Conservation (phyloP, 768 basidiomycete genomes). For the Dioszegia hungarica region DNA sequence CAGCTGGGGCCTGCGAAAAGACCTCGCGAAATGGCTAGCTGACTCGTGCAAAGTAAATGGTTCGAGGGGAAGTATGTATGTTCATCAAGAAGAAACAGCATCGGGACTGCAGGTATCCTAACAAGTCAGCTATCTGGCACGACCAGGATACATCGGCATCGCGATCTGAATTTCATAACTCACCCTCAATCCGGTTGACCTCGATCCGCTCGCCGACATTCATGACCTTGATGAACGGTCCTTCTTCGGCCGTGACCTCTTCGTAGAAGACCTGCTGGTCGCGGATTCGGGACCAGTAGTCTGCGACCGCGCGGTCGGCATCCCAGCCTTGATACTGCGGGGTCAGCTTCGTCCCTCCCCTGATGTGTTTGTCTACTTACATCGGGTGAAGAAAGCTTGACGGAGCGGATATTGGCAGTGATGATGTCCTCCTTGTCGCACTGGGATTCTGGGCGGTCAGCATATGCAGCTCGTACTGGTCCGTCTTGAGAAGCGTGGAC, state of each 20-base stretch:
- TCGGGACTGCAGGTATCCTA: conserved; percentile 61
- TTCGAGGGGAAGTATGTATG: conserved; percentile 87
- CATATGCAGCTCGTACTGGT: too few species aligned
- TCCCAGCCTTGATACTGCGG: conserved; percentile 84
- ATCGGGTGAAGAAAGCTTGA: conserved; percentile 97
- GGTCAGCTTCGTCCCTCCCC: not conserved
- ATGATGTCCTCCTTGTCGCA: conserved; percentile 92
- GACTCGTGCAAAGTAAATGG: conserved; percentile 94
- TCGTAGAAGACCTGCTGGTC: conserved; percentile 86
- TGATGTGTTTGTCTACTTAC: conserved; percentile 54
- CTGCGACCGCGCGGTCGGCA: conserved; percentile 81
- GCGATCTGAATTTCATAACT: not conserved
- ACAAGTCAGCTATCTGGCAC: not conserved
- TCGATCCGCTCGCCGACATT: conserved; percentile 97
- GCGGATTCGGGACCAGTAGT: conserved; percentile 83
- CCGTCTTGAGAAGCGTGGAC: too few species aligned
- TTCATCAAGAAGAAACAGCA: conserved; percentile 99
- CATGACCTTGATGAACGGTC: conserved; percentile 89
- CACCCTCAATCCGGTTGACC: conserved; percentile 60
- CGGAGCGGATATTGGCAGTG: conserved; percentile 85
- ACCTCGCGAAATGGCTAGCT: conserved; percentile 32
- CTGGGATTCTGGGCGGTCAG: conserved; percentile 61
- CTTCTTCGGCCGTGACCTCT: conserved; percentile 81
- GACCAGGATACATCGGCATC: too few species aligned
- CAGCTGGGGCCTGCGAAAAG: not conserved